Base-by-base conservation (phyloP, 495 filamentous ascomycete genomes). In the Hypomontagnella monticulosa region DNA sequence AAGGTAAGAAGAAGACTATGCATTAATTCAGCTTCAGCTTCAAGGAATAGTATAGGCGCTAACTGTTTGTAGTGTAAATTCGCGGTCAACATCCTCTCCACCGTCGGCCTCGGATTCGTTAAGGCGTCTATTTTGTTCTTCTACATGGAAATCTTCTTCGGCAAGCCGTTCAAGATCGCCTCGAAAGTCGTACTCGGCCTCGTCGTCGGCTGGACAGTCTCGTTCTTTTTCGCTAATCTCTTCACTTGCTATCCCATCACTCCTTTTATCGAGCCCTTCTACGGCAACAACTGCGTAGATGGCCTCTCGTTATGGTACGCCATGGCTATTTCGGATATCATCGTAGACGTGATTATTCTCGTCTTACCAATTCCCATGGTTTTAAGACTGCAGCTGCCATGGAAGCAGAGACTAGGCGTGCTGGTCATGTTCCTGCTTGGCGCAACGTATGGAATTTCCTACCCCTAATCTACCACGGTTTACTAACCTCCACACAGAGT, bases 51-150 rank as follows among this genome's bases (percentile, higher is more conserved):
- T 7, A 36, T 11, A 8, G 18, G 42, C 47, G 19, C 54, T 18
- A 57, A 57, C 54, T 10, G 8, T 47, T 23, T 42, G 2, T 46
- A 73, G 70, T 20, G 49, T 15, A 54, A 67, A 47, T 40, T 74
- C 14, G 58, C 71, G n/a, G 70, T 63, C 10, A 81, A 84, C 53
- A 66, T 84, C 19, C 61, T 85, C 51, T 84, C 84, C 47, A 83
- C 83, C 47, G 80, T 82, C 6, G 75, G 80, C 47, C 70, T 87
- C 46, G 76, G 81, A 16, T 60, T 81, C n/a, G 77, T 81, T 16
- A 84, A 85, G 63, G 49, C 79, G 0, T 76, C 74, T 8, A 74
- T 86, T 77, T 71, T 85, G 75, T 60, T 85, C 80, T 68, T 82
- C 76, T 67, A 87, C 78, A 70, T 79, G 78, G 54, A 61, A 44